Evolutionary conservation across 2,329 filamentous ascomycete genomes (phyloP).

Genomic region (Rutstroemia sydowiana): DNA sequence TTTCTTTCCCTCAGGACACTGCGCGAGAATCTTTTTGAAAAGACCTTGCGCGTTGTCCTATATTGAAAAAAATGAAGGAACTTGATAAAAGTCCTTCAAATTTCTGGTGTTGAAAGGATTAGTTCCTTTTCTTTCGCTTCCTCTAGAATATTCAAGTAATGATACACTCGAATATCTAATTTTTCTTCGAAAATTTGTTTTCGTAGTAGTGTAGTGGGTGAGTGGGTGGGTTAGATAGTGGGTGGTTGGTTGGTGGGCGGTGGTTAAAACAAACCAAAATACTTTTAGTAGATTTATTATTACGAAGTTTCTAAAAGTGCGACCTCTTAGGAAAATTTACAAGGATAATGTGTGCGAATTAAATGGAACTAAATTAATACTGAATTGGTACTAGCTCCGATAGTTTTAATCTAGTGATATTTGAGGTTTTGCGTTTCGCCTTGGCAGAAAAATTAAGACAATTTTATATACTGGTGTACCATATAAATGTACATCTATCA

Average conservation of each 20-base stretch:
- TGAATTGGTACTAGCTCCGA: neutral
- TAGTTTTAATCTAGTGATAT: neutral
- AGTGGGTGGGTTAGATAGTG: too few relatives aligned
- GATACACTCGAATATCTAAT: conserved; percentile 10
- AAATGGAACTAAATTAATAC: neutral
- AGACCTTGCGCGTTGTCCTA: conserved; percentile 27
- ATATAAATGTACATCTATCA: too few relatives aligned
- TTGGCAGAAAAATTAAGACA: too few relatives aligned
- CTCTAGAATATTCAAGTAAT: neutral
- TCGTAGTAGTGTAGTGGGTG: conserved; percentile 8
- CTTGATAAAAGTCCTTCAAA: conserved; percentile 18
- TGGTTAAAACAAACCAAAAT: too few relatives aligned
- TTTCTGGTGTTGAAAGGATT: neutral
- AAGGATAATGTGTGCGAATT: neutral
- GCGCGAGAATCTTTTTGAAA: conserved; percentile 33
- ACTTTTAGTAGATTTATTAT: conserved; percentile 4
- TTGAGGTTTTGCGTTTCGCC: too few relatives aligned
- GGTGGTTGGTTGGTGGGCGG: too few relatives aligned
- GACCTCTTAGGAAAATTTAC: neutral
- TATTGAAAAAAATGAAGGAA: conserved; percentile 16
- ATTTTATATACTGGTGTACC: too few relatives aligned
- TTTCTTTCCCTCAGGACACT: conserved; percentile 27
- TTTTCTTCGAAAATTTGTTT: too few relatives aligned
- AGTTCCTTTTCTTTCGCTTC: neutral
- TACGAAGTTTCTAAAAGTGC: conserved; percentile 9